Evolutionary conservation across 495 filamentous ascomycete genomes (phyloP), one percentile per base, ranked within the genome.

Genomic region (Penicillium taxi): DNA sequence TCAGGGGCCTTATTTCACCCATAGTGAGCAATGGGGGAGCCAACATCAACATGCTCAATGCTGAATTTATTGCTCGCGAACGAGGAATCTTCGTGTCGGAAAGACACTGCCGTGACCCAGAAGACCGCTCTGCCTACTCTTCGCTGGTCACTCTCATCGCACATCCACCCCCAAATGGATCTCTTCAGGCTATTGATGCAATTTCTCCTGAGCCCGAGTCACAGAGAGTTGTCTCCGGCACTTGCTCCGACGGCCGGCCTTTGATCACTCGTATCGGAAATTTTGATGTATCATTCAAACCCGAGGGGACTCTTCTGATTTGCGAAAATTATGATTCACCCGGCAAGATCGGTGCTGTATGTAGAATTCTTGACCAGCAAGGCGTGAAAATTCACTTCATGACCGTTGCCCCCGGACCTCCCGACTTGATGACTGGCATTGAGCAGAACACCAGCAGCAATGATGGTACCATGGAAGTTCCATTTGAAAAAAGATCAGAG

Each of bases 1-100:
- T 84, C 46, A 83, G 82, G 52, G 81, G 81, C 0, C 64, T 86
- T 9, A 64, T 80, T 8, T 63, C 64, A 2, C 63, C 70, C 6
- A 77, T 84, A 48, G 72, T 66, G 35, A 70, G 71, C 38, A 52
- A 63, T 0, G 74, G 72, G 32, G 76, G 72, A 2, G 47, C 77
- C 20, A 78, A 82, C 41, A 74, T 86, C 44, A 85, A 83, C 61
- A 81, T 85, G 26, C 80, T 85, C 42, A 84, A 86, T 47, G 81
- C 81, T 1, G 72, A 74, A 14, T 61, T 82, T 35, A 66, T 86
- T 12, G 77, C 80, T 21, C 70, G 72, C 37, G 78, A 84, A 44
- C 75, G 80, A 35, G 81, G 81, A 7, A 77, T 86, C 39, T 64
- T 74, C 20, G 72, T 86, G 33, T 80, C 77, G 47, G 81, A 86